phyloP scores from a whole-genome alignment of 305 asterid genomes.

The Fraxinus platypoda region DNA sequence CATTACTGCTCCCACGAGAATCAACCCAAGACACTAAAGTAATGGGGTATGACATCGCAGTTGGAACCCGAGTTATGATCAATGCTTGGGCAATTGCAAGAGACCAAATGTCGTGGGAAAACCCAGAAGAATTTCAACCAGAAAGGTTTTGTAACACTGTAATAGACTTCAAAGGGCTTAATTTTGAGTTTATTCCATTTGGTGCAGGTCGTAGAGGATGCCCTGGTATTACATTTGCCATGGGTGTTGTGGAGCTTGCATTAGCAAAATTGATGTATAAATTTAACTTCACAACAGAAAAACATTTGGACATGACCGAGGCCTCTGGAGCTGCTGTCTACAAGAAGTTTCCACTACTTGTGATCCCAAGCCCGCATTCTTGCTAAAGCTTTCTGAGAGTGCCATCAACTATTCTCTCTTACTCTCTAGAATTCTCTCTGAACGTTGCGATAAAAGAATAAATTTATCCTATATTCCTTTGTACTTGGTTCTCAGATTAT shows the following conservation, averaged over 20 bases:
- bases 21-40: not conserved
- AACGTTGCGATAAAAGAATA: too few species aligned
- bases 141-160: not conserved
- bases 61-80: not conserved
- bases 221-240: not conserved
- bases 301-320: not conserved
- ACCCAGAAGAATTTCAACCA: not conserved
- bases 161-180: not conserved
- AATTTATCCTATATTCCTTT: not conserved
- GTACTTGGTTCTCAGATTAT: not conserved
- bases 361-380: not conserved
- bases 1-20: slow-evolving; percentile 4
- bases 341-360: not conserved
- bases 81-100: not conserved
- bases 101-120: not conserved
- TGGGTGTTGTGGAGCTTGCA: not conserved
- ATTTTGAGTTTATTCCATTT: not conserved
- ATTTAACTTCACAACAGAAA: not conserved
- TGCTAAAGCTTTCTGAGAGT: not conserved
- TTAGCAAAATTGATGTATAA: not conserved
- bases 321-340: not conserved
- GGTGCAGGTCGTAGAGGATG: not conserved
- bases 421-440: not conserved
- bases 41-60: not conserved
- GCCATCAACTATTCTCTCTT: not conserved